These are phyloP conservation scores for Alternaria infectoria DNA, from an alignment of 2,329 filamentous ascomycete genomes.

Conservation along the genomic window DNA sequence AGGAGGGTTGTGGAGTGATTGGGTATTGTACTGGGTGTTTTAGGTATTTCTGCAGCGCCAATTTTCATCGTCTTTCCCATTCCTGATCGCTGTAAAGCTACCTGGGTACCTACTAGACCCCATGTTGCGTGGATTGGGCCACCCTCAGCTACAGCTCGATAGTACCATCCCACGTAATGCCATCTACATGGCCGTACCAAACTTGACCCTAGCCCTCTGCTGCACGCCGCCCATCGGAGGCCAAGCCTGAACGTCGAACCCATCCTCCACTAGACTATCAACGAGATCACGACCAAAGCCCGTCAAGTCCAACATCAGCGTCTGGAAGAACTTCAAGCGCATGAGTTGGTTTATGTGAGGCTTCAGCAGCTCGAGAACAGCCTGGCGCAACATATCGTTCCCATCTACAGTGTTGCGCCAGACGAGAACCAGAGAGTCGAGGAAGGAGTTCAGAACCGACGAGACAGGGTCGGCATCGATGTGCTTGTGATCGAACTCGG, in stretches of 20 bases:
- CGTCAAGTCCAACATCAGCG: conserved; percentile 18
- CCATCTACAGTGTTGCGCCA: conserved; percentile 26
- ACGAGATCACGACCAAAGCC: conserved; percentile 23
- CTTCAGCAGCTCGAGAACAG: conserved; percentile 26
- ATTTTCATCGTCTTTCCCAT: background rate
- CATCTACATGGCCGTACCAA: background rate
- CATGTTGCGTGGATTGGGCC: background rate
- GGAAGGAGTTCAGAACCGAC: conserved; percentile 14
- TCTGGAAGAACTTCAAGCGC: conserved; percentile 19
- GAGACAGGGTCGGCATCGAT: background rate
- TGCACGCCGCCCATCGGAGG: background rate
- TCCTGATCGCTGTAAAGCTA: background rate
- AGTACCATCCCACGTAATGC: too few species aligned
- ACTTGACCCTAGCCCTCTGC: conserved; percentile 1
- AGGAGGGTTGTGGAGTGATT: background rate
- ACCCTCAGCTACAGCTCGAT: background rate
- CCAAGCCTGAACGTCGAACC: conserved; percentile 21
- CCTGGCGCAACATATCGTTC: conserved; percentile 21
- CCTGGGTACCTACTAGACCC: background rate
- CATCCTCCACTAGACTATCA: conserved; percentile 24
- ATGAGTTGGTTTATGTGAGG: conserved; percentile 16
- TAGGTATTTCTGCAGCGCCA: background rate
- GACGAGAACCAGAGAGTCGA: conserved; percentile 29
- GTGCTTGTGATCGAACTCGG: background rate
- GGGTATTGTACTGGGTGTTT: background rate